Evolutionary conservation across 345 rosid species (phyloP).

Genomic region (Brassica rapa): DNA sequence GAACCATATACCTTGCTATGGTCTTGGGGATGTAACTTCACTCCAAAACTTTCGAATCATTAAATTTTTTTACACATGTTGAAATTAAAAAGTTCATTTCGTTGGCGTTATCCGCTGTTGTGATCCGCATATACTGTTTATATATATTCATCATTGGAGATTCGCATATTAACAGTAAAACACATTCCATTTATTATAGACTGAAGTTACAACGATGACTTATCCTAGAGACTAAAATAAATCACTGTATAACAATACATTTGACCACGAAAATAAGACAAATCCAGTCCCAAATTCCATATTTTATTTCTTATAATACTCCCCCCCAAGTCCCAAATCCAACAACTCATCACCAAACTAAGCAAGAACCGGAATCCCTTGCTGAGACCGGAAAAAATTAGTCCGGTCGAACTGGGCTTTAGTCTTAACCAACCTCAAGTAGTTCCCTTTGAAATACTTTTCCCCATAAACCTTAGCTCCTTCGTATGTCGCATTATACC

Average conservation of each 20-base stretch:
- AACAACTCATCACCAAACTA: conserved; percentile 6
- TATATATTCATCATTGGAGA: background rate
- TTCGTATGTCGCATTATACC: conserved; percentile 42
- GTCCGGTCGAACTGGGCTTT: conserved; percentile 55
- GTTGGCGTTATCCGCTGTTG: background rate
- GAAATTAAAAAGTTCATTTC: background rate
- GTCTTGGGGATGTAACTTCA: background rate
- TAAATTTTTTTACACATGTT: background rate
- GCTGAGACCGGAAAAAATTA: conserved; percentile 60
- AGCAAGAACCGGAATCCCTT: conserved; percentile 57
- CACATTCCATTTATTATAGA: background rate
- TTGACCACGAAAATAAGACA: background rate
- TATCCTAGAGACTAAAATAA: background rate
- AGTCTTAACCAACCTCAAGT: conserved; percentile 50
- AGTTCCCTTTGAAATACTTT: conserved; percentile 56
- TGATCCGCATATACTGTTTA: background rate
- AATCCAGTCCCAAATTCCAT: background rate
- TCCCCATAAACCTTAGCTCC: conserved; percentile 56
- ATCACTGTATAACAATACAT: background rate
- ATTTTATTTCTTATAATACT: background rate
- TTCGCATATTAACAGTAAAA: background rate
- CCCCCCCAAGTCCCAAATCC: background rate
- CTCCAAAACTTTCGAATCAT: background rate
- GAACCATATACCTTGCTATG: background rate
- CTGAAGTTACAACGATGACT: conserved; percentile 1